These are phyloP conservation scores for Clavispora asparagi DNA, from an alignment of 805 yeast species.

Conservation along the genomic window DNA sequence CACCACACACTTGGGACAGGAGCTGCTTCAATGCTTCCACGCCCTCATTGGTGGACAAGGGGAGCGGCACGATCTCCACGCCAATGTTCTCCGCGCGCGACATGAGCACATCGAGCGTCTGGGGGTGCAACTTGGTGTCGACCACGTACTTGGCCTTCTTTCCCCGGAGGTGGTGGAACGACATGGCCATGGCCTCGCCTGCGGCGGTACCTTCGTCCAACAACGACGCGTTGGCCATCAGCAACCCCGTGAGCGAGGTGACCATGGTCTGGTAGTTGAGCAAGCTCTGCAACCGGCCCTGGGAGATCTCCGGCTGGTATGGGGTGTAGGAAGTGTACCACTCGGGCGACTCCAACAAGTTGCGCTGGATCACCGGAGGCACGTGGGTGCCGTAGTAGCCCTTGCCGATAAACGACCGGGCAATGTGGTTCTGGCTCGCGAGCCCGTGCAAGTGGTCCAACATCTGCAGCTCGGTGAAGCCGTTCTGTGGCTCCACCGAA, in stretches of 20 bases:
- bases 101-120: conserved; percentile 72
- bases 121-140: conserved; percentile 75
- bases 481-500: conserved; percentile 60
- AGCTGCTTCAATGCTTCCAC: conserved; percentile 21
- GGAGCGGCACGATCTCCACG: conserved; percentile 58
- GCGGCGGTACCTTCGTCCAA: conserved; percentile 98
- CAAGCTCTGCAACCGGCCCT: conserved; percentile 88
- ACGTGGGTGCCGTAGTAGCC: conserved; percentile 89
- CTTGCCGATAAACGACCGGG: conserved; percentile 80
- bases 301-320: conserved; percentile 96
- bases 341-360: conserved; percentile 87
- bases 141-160: conserved; percentile 68
- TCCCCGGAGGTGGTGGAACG: conserved; percentile 61
- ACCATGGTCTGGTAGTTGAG: conserved; percentile 92
- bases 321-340: conserved; percentile 99
- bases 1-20: conserved; percentile 59
- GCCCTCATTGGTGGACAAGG: conserved; percentile 41
- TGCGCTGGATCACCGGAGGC: conserved; percentile 92
- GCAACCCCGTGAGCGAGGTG: conserved; percentile 85
- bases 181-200: conserved; percentile 90
- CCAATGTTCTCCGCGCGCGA: conserved; percentile 75
- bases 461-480: conserved; percentile 81
- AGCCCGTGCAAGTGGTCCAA: conserved; percentile 58
- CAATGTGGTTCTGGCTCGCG: conserved; percentile 70
- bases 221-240: conserved; percentile 91